phyloP scores from a whole-genome alignment of 1,284 basidiomycete genomes.

The Sporisorium reilianum region DNA sequence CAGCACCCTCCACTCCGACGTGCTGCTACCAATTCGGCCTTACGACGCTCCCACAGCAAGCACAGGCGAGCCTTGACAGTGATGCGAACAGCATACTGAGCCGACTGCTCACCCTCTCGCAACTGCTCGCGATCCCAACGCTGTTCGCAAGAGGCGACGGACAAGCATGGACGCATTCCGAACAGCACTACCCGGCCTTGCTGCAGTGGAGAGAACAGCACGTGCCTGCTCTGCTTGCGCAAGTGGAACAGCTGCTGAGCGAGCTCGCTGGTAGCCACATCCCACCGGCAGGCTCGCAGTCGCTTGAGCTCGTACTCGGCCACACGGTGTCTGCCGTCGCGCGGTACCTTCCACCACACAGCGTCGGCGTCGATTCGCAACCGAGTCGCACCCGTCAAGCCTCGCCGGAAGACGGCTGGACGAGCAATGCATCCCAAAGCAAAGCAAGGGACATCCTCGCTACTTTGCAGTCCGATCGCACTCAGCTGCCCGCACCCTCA shows the following conservation, averaged over 20 bases:
- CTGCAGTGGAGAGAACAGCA: conserved; percentile 32
- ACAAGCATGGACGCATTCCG: conserved; percentile 30
- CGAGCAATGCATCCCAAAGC: neutral
- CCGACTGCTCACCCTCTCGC: conserved; percentile 3
- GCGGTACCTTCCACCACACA: conserved; percentile 4
- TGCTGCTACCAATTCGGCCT: conserved; percentile 27
- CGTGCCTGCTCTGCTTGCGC: conserved; percentile 18
- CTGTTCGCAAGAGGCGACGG: conserved; percentile 31
- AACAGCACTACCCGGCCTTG: conserved; percentile 24
- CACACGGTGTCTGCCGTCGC: conserved; percentile 29
- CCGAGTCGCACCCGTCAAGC: neutral
- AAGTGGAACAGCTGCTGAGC: neutral
- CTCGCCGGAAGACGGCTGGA: conserved; percentile 26
- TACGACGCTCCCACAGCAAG: conserved; percentile 2
- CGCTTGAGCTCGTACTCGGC: conserved; percentile 18
- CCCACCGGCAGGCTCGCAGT: neutral
- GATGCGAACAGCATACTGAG: neutral
- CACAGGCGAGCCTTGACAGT: neutral
- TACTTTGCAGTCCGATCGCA: neutral
- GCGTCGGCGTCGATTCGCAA: neutral
- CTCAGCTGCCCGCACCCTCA: neutral
- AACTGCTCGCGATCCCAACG: conserved; percentile 15
- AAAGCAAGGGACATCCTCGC: neutral
- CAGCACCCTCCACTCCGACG: neutral
- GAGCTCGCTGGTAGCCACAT: neutral